These are phyloP conservation scores for Pyrenophora seminiperda DNA, from an alignment of 2,329 filamentous ascomycete species.

Conservation along the genomic window DNA sequence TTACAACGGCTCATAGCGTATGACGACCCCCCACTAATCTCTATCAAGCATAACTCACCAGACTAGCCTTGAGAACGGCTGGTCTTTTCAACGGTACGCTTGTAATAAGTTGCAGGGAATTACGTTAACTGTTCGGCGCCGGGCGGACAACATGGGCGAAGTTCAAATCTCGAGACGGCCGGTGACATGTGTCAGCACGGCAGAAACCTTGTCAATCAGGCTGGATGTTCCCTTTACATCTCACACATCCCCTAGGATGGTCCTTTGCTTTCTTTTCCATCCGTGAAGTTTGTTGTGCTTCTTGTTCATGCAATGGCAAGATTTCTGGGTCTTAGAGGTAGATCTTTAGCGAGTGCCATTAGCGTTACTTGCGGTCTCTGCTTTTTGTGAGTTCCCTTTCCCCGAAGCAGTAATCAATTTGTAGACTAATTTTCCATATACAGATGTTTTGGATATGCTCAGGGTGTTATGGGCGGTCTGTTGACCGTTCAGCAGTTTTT, in stretches of 20 bases:
- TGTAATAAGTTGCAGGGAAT: constrained; percentile 5
- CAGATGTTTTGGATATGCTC: constrained; percentile 64
- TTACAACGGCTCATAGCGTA: constrained; percentile 3
- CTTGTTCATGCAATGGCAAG: constrained; percentile 22
- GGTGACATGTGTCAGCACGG: too few relatives aligned
- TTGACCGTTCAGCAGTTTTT: constrained; percentile 70
- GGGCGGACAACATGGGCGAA: constrained; percentile 8
- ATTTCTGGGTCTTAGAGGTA: constrained; percentile 32
- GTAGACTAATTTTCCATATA: constrained; percentile 14
- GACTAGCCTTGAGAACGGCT: neutral
- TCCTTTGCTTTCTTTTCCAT: neutral
- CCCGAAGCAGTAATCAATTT: neutral
- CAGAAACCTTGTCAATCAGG: too few relatives aligned
- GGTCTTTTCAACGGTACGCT: constrained; percentile 7
- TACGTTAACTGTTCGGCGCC: constrained; percentile 7
- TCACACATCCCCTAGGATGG: neutral
- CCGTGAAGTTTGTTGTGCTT: neutral
- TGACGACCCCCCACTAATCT: constrained; percentile 7
- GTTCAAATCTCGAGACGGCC: neutral
- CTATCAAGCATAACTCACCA: neutral
- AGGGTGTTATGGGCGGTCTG: constrained; percentile 70
- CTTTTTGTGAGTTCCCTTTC: constrained; percentile 28
- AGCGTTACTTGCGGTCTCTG: constrained; percentile 35
- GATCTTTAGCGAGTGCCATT: constrained; percentile 26
- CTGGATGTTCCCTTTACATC: neutral